Conservation (phyloP, 768 basidiomycete genomes). For the Trametes elegans region DNA sequence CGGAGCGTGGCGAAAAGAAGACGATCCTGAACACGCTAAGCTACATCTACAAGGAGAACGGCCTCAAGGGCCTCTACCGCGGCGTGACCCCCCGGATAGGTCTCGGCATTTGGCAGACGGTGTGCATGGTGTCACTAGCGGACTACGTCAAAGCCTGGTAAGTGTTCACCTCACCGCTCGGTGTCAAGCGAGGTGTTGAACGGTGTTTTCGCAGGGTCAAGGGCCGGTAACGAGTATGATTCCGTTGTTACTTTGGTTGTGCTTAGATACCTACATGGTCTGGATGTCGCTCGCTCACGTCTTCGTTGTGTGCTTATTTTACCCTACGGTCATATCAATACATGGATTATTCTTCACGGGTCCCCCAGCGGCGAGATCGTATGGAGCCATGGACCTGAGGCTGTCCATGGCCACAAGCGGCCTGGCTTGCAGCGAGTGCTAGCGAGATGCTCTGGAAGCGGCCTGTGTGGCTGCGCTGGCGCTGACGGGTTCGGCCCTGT, state of each 20-base stretch:
- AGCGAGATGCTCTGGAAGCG: neutral
- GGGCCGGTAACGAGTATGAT: neutral
- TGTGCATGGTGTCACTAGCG: constrained; percentile 99
- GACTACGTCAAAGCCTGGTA: constrained; percentile 92
- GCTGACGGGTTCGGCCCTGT: neutral
- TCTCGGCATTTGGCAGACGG: constrained; percentile 94
- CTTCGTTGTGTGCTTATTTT: constrained; percentile 10
- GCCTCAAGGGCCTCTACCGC: constrained; percentile 93
- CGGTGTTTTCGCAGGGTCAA: constrained; percentile 6
- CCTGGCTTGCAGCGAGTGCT: too few species aligned
- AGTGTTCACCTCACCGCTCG: constrained; percentile 10
- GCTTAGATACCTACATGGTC: constrained; percentile 14
- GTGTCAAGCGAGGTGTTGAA: neutral
- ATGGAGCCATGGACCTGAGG: too few species aligned
- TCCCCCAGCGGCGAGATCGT: too few species aligned
- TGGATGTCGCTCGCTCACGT: neutral
- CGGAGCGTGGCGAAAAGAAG: constrained; percentile 84
- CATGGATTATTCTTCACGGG: neutral
- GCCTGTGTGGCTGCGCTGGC: neutral
- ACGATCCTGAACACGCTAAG: constrained; percentile 88
- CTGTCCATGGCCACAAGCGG: too few species aligned
- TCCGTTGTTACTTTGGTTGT: neutral
- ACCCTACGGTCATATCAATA: constrained; percentile 17
- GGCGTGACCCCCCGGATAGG: constrained; percentile 97
- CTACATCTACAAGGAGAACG: constrained; percentile 97